phyloP scores from a whole-genome alignment of 352 stramenopile genomes.

The Globisporangium rhizosaccharum region DNA sequence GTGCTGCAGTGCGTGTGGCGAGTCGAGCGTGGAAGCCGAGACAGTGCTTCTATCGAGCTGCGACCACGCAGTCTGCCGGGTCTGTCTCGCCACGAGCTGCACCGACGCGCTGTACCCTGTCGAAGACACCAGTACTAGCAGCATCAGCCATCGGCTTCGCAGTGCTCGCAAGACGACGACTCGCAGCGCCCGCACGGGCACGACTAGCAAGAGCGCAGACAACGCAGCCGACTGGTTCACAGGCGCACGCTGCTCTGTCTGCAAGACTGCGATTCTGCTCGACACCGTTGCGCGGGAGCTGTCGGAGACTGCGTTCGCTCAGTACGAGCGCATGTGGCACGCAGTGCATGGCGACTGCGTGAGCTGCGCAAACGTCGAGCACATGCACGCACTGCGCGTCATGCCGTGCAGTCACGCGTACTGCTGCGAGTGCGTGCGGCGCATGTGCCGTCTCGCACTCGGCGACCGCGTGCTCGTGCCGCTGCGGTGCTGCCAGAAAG shows the following conservation, averaged over 20 bases:
- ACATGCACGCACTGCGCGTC: conserved; percentile 16
- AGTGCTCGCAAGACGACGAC: background rate
- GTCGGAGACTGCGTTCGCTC: conserved; percentile 10
- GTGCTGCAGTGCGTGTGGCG: too few species aligned
- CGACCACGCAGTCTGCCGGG: too few species aligned
- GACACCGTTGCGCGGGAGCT: conserved; percentile 20
- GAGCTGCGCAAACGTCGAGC: conserved; percentile 29
- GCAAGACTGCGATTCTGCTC: conserved; percentile 20
- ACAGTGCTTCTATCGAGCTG: too few species aligned
- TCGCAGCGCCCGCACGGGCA: too few species aligned
- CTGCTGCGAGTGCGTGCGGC: conserved; percentile 43
- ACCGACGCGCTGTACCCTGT: too few species aligned
- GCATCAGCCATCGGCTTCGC: too few species aligned
- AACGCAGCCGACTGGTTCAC: background rate
- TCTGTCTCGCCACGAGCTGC: too few species aligned
- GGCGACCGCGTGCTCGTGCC: conserved; percentile 53
- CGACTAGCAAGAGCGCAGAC: background rate
- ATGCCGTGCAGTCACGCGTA: conserved; percentile 61
- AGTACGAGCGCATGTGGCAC: conserved; percentile 16
- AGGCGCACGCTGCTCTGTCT: conserved; percentile 16
- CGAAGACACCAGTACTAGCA: too few species aligned
- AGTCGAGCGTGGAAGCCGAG: too few species aligned
- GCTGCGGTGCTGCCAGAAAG: conserved; percentile 65
- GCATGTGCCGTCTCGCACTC: conserved; percentile 58
- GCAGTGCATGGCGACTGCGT: conserved; percentile 20